These are phyloP conservation scores for Ophiostoma ulmi DNA, from an alignment of 2,329 filamentous ascomycete genomes.

Conservation along the genomic window DNA sequence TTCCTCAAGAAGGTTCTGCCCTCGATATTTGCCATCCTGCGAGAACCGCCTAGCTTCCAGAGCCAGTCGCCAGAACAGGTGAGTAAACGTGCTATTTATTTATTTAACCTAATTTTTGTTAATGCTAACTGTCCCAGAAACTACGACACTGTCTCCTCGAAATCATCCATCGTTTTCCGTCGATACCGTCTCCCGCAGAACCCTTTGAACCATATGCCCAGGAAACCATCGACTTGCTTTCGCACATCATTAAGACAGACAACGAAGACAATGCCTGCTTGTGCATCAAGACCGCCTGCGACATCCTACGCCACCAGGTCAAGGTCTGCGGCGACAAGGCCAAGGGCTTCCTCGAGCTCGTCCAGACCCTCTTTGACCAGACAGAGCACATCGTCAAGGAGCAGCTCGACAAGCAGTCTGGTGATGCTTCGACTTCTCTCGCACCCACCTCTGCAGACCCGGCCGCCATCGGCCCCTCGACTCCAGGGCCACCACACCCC, in stretches of 20 bases:
- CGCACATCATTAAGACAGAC: constrained; percentile 81
- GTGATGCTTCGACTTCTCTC: constrained; percentile 33
- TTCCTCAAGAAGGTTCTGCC: constrained; percentile 89
- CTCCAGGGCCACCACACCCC: constrained; percentile 58
- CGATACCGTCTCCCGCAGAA: constrained; percentile 66
- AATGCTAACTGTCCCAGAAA: constrained; percentile 50
- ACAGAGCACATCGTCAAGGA: constrained; percentile 94
- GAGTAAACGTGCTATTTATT: constrained; percentile 30
- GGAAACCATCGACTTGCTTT: constrained; percentile 84
- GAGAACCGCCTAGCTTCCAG: constrained; percentile 82
- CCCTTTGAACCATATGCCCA: constrained; percentile 82
- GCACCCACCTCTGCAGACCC: constrained; percentile 1
- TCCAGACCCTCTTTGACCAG: constrained; percentile 91
- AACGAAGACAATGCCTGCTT: constrained; percentile 99
- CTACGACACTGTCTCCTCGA: constrained; percentile 90
- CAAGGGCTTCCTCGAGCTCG: constrained; percentile 82
- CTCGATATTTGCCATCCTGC: constrained; percentile 78
- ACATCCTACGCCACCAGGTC: constrained; percentile 87
- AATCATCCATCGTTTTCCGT: constrained; percentile 79
- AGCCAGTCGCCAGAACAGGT: constrained; percentile 88
- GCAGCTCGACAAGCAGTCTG: constrained; percentile 75
- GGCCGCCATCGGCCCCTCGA: constrained; percentile 55
- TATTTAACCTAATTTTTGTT: background rate
- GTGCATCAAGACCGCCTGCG: constrained; percentile 96
- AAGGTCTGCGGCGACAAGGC: constrained; percentile 75